Evolutionary conservation across 495 filamentous ascomycete species (phyloP).

Genomic region (Aspergillus panamensis): DNA sequence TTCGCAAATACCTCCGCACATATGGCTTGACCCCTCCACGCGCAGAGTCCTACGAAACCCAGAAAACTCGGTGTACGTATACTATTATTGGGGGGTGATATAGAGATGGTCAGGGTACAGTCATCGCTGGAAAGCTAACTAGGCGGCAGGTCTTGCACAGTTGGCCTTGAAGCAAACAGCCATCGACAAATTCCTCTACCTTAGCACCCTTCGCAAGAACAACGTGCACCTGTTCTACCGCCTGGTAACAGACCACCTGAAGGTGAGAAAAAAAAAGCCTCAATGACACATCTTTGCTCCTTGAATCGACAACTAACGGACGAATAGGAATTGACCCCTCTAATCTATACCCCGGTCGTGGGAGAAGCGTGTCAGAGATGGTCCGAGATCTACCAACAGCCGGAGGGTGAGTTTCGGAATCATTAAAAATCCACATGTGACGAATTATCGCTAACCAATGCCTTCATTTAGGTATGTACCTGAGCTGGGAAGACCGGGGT

Average conservation of each 20-base stretch:
- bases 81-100: not conserved
- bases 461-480: slow-evolving; percentile 63
- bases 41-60: slow-evolving; percentile 65
- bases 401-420: slow-evolving; percentile 62
- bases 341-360: slow-evolving; percentile 97
- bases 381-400: slow-evolving; percentile 92
- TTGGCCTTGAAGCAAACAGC: slow-evolving; percentile 71
- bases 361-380: slow-evolving; percentile 95
- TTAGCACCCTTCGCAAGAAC: slow-evolving; percentile 80
- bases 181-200: slow-evolving; percentile 94
- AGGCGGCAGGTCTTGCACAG: slow-evolving; percentile 56
- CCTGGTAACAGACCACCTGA: slow-evolving; percentile 83
- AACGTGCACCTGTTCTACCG: slow-evolving; percentile 96
- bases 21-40: slow-evolving; percentile 69
- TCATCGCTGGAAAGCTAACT: slow-evolving; percentile 13
- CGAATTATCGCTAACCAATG: slow-evolving; percentile 28
- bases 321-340: slow-evolving; percentile 73
- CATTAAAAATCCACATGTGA: slow-evolving; percentile 9
- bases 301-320: slow-evolving; percentile 13
- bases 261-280: slow-evolving; percentile 41
- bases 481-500: slow-evolving; percentile 84
- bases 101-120: not conserved
- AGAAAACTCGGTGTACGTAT: slow-evolving; percentile 62
- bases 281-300: slow-evolving; percentile 1
- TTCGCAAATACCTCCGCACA: slow-evolving; percentile 65